A percentile compares a stretch with the other conserved stretches of the same genome.
Evolutionary conservation across 2,329 filamentous ascomycete species (phyloP).

Genomic region (Lachnellula arida): DNA sequence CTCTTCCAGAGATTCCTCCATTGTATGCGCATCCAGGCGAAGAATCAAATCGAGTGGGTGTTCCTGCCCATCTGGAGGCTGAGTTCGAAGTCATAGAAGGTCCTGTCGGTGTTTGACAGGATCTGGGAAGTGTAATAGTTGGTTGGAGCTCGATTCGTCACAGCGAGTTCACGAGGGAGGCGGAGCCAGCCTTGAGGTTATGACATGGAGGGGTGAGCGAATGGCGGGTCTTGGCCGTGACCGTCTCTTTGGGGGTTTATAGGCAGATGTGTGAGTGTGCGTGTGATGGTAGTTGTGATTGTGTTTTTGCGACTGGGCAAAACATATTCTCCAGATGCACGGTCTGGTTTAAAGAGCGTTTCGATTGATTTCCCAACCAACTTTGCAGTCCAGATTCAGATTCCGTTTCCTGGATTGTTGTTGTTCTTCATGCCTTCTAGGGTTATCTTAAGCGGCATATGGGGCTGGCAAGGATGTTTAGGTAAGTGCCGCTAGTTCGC

Average conservation of each 20-base stretch:
- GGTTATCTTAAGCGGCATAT: constrained; percentile 3
- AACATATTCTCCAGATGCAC: not conserved
- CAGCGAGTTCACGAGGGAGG: constrained; percentile 8
- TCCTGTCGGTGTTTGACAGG: not conserved
- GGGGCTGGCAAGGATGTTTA: not conserved
- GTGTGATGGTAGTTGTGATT: too few species aligned
- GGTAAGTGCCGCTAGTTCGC: not conserved
- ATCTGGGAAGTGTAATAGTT: not conserved
- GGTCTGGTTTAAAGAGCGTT: not conserved
- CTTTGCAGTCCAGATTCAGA: not conserved
- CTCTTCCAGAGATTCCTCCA: constrained; percentile 46
- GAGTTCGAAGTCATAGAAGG: constrained; percentile 15
- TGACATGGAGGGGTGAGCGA: constrained; percentile 5
- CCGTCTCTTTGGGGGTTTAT: too few species aligned
- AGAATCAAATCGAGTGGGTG: constrained; percentile 7
- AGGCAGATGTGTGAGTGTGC: too few species aligned
- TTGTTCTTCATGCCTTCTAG: constrained; percentile 5
- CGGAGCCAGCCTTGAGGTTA: constrained; percentile 12
- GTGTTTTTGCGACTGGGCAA: too few species aligned
- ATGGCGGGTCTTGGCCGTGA: not conserved
- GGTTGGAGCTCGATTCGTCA: constrained; percentile 4
- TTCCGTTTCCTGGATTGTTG: not conserved
- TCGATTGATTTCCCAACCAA: not conserved
- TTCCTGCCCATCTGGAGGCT: constrained; percentile 20
- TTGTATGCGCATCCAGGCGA: constrained; percentile 23